Evolutionary conservation across 306 rosid genomes (phyloP).

Genomic region (Vicia sativa): DNA sequence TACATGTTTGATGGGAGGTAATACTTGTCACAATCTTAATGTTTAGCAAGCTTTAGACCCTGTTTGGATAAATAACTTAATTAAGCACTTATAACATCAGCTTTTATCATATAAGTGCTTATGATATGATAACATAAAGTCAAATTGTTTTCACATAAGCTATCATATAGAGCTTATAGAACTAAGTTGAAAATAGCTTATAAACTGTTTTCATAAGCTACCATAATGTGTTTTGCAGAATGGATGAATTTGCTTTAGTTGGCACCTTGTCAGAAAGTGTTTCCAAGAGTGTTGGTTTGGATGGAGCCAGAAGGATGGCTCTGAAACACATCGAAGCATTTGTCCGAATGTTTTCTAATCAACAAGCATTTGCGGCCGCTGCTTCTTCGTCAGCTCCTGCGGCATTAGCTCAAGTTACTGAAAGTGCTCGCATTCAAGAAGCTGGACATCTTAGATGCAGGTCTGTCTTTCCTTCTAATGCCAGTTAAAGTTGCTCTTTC

Average conservation of each 20-base stretch:
- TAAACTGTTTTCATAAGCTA: not conserved
- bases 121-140: too few species aligned
- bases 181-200: not conserved
- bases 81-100: not conserved
- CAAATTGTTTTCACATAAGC: not conserved
- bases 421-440: constrained; percentile 93
- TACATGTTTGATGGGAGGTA: constrained; percentile 99
- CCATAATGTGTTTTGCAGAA: constrained; percentile 58
- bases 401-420: constrained; percentile 87
- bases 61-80: not conserved
- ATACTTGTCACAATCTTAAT: constrained; percentile 7
- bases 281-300: constrained; percentile 91
- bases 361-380: constrained; percentile 85
- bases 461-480: constrained; percentile 45
- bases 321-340: constrained; percentile 90
- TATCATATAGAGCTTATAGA: not conserved
- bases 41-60: not conserved
- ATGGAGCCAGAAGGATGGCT: constrained; percentile 94
- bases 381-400: constrained; percentile 91
- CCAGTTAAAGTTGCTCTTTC: constrained; percentile 13
- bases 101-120: not conserved
- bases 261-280: constrained; percentile 73
- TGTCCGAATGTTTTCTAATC: constrained; percentile 82
- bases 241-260: constrained; percentile 86
- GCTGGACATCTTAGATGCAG: constrained; percentile 99